A percentile compares a stretch with the other conserved stretches of the same genome.
These are phyloP conservation scores for Verticillium dahliae DNA, from an alignment of 2,329 filamentous ascomycete genomes.

Conservation along the genomic window DNA sequence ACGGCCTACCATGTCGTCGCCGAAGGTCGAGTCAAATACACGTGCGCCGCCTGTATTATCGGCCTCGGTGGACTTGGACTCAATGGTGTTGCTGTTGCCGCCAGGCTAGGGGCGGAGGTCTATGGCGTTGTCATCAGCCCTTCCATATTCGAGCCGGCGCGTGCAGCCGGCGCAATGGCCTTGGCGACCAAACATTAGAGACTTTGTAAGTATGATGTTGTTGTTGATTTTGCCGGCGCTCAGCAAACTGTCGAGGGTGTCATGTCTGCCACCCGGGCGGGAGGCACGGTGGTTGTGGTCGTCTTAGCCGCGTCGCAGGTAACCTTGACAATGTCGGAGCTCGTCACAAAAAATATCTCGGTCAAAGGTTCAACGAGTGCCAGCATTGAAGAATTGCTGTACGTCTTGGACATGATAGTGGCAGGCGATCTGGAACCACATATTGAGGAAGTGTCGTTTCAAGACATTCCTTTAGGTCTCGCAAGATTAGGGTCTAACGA, in stretches of 20 bases:
- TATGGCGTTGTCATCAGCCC: conserved; percentile 4
- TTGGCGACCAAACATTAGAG: background rate
- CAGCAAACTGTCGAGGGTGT: conserved; percentile 3
- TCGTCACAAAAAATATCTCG: conserved; percentile 2
- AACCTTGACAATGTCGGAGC: background rate
- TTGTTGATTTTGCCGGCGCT: conserved; percentile 7
- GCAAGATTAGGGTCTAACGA: background rate
- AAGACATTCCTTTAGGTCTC: no score
- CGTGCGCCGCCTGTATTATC: background rate
- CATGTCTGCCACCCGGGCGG: background rate
- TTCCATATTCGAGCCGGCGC: conserved; percentile 3
- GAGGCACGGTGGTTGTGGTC: conserved; percentile 6
- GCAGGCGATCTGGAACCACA: no score
- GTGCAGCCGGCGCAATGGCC: background rate
- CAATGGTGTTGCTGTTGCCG: conserved; percentile 5
- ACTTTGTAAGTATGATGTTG: background rate
- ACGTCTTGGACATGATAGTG: background rate
- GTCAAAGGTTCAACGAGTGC: conserved; percentile 2
- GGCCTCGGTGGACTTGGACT: conserved; percentile 6
- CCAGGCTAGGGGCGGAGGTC: conserved; percentile 1
- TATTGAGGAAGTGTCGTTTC: no score
- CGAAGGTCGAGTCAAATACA: background rate
- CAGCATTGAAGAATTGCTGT: background rate
- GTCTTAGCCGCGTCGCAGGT: conserved; percentile 1
- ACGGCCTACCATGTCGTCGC: conserved; percentile 9